Evolutionary conservation across 164 flowering plant genomes (phyloP).

Genomic region (Liriodendron chinense): DNA sequence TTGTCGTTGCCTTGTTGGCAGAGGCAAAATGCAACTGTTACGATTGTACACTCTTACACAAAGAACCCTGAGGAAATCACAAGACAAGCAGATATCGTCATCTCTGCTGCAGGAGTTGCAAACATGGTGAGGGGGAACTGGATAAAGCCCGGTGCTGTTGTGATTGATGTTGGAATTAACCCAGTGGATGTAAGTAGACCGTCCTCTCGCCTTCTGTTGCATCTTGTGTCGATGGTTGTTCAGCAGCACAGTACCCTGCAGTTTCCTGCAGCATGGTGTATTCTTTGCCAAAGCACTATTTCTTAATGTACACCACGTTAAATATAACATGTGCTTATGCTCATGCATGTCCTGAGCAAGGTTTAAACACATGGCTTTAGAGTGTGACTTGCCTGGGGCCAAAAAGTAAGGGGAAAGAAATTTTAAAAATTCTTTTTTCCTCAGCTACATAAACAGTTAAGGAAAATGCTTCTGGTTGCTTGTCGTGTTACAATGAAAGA

Average conservation of each 20-base stretch:
- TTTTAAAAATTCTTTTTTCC: too few species aligned
- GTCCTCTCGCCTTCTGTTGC: background rate
- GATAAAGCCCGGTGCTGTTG: slow-evolving; percentile 93
- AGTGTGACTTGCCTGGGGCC: too few species aligned
- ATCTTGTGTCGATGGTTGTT: background rate
- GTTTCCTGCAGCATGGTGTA: background rate
- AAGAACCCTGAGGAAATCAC: slow-evolving; percentile 77
- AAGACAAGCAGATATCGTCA: slow-evolving; percentile 83
- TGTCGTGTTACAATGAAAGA: too few species aligned
- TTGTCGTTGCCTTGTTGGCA: slow-evolving; percentile 34
- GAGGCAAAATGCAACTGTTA: slow-evolving; percentile 95
- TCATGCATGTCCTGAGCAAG: background rate
- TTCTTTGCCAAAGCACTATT: background rate
- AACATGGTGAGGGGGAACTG: slow-evolving; percentile 91
- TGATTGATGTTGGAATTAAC: slow-evolving; percentile 95
- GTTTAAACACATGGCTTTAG: too few species aligned
- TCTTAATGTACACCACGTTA: too few species aligned
- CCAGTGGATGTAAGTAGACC: slow-evolving; percentile 65
- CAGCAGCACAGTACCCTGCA: background rate
- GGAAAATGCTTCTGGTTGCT: too few species aligned
- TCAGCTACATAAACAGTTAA: too few species aligned
- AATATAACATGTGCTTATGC: background rate
- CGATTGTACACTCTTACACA: slow-evolving; percentile 81
- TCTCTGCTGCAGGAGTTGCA: slow-evolving; percentile 82
- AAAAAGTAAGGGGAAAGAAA: too few species aligned